phyloP scores from a whole-genome alignment of 2,329 filamentous ascomycete genomes.

The Fusarium buxicola region DNA sequence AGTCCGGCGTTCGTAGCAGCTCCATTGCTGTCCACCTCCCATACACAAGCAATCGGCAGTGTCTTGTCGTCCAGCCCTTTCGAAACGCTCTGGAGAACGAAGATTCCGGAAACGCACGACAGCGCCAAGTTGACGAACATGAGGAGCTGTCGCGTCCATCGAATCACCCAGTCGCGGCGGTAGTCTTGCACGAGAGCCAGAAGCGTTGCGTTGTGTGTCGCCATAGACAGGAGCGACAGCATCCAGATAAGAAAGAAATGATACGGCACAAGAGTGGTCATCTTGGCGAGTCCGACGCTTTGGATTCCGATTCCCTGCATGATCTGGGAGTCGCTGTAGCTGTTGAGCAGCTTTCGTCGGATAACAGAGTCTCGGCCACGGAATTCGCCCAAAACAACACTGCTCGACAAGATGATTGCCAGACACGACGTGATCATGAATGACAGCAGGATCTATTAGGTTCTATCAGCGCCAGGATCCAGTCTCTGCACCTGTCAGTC shows the following conservation, averaged over 20 bases:
- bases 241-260: slow-evolving; percentile 81
- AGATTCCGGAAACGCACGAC: slow-evolving; percentile 66
- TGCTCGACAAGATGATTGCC: slow-evolving; percentile 65
- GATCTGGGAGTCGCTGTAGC: slow-evolving; percentile 76
- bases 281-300: slow-evolving; percentile 70
- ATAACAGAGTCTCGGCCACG: slow-evolving; percentile 63
- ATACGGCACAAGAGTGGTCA: slow-evolving; percentile 69
- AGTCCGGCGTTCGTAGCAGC: slow-evolving; percentile 56
- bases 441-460: slow-evolving; percentile 61
- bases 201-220: slow-evolving; percentile 73
- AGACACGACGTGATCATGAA: slow-evolving; percentile 73
- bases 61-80: slow-evolving; percentile 63
- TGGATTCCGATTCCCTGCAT: slow-evolving; percentile 77
- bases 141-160: slow-evolving; percentile 73
- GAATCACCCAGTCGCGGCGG: slow-evolving; percentile 73
- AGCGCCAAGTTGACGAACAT: slow-evolving; percentile 74
- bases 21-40: slow-evolving; percentile 57
- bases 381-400: slow-evolving; percentile 67
- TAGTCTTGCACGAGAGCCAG: slow-evolving; percentile 75
- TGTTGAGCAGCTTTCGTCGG: slow-evolving; percentile 71
- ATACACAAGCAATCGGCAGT: slow-evolving; percentile 72
- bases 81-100: slow-evolving; percentile 66
- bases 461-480: slow-evolving; percentile 18
- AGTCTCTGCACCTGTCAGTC: slow-evolving; percentile 46
- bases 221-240: slow-evolving; percentile 71